Evolutionary conservation across 2,329 filamentous ascomycete species (phyloP), one percentile per base, ranked within the genome.

Genomic region (Hysterium pulicare): DNA sequence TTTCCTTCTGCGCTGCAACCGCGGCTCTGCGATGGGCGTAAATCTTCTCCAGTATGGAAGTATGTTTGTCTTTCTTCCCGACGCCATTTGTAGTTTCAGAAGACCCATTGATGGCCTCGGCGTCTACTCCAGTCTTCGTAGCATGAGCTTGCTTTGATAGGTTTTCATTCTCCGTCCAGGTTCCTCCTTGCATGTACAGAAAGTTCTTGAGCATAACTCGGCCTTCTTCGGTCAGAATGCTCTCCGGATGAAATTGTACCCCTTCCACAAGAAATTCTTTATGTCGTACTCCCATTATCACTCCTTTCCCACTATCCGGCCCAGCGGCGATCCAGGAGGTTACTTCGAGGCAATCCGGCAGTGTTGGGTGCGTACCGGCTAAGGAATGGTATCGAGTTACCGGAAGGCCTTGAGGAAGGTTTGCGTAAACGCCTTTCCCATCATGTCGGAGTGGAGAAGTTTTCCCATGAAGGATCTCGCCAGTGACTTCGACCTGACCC

Each of bases 161-260:
- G 31, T 66, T 71, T 42, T 83, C 78, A 56, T 91, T 91, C 58
- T 90, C 89, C 39, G 79, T 79, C 93, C 93, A 98, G 36, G 90
- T 96, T 19, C 93, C 93, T 16, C 89, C 87, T 55, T 84, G 87
- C 77, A 95, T 84, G 44, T 77, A 78, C 46, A 98, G 71, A 66
- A 98, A 98, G 68, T 97, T 98, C 61, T 82, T 84, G 62, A 98
- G 81, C 87, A 98, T 96, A 26, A 79, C 71, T 26, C 90, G 83
- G 3, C 94, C 93, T 45, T 93, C 82, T 34, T 86, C 89, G 0
- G 91, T 96, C 39, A 98, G 72, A 44, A 98, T 98, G 64, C 91
- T 97, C 69, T 98, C 93, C 0, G 93, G 93, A 56, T 98, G 93
- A 57, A 97, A 98, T 62, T 98, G 93, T 13, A 98, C 93, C 31